Conservation (phyloP, 2,329 filamentous ascomycete genomes). For the Aspergillus terreus region DNA sequence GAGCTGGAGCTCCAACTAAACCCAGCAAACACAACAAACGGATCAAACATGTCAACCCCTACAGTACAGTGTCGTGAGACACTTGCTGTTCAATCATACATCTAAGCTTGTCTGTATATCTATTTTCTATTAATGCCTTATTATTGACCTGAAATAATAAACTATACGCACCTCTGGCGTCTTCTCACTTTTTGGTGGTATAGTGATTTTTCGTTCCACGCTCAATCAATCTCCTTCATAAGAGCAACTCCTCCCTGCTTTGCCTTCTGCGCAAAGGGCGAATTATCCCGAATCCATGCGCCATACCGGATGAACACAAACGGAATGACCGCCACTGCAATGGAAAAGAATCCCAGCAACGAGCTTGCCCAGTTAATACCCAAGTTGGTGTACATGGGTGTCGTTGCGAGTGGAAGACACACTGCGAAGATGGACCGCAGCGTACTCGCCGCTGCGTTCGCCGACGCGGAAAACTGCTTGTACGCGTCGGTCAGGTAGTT, state of each 20-base stretch:
- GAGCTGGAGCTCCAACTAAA: neutral
- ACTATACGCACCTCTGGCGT: too few relatives aligned
- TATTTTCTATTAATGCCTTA: too few relatives aligned
- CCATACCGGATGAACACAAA: conserved; percentile 19
- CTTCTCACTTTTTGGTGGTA: too few relatives aligned
- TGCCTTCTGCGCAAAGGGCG: conserved; percentile 2
- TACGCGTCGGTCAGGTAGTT: conserved; percentile 71
- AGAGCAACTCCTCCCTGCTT: neutral
- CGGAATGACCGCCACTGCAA: conserved; percentile 16
- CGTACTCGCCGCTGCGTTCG: conserved; percentile 51
- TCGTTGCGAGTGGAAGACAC: conserved; percentile 54
- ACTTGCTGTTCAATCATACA: too few relatives aligned
- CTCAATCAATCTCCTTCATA: neutral
- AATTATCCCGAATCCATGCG: conserved; percentile 12
- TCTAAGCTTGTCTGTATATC: neutral
- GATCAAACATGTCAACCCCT: too few relatives aligned
- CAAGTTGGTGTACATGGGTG: conserved; percentile 40
- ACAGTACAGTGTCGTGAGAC: too few relatives aligned
- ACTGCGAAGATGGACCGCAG: conserved; percentile 44
- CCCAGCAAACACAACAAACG: neutral
- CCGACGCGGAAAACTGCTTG: conserved; percentile 60
- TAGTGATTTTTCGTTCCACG: too few relatives aligned
- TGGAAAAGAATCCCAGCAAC: conserved; percentile 13
- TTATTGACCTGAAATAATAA: too few relatives aligned
- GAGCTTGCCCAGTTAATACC: conserved; percentile 42